These are phyloP conservation scores for Calonectria crousiana DNA, from an alignment of 2,329 filamentous ascomycete genomes.

Conservation along the genomic window DNA sequence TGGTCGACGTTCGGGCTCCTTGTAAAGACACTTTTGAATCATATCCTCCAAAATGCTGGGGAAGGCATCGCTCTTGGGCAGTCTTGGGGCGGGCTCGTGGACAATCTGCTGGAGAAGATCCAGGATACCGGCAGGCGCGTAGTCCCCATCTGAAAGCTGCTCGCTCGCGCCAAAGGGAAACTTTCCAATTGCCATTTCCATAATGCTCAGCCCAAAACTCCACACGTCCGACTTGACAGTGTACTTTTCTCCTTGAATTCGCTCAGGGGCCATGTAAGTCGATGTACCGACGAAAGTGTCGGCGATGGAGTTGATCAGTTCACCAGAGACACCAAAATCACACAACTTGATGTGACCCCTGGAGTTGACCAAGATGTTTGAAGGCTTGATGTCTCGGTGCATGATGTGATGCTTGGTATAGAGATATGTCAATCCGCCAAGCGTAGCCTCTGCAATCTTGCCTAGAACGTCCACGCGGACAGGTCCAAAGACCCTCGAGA, in stretches of 20 bases:
- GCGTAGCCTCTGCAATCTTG: constrained; percentile 96
- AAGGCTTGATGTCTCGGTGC: constrained; percentile 99
- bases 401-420: constrained; percentile 98
- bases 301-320: constrained; percentile 96
- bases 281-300: constrained; percentile 99
- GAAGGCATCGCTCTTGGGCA: constrained; percentile 98
- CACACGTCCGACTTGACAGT: constrained; percentile 99
- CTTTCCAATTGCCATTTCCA: constrained; percentile 97
- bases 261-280: constrained; percentile 98
- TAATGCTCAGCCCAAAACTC: constrained; percentile 95
- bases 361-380: constrained; percentile 96
- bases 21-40: constrained; percentile 94
- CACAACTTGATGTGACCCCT: constrained; percentile 95
- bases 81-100: constrained; percentile 90
- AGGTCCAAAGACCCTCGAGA: constrained; percentile 94
- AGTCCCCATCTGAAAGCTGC: constrained; percentile 78
- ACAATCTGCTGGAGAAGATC: constrained; percentile 98
- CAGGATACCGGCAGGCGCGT: constrained; percentile 91
- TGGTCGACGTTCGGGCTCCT: constrained; percentile 87
- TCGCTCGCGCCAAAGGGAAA: constrained; percentile 90
- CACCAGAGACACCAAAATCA: constrained; percentile 98
- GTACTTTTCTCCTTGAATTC: constrained; percentile 96
- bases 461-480: constrained; percentile 96
- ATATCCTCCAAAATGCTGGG: constrained; percentile 95
- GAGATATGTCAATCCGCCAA: constrained; percentile 93